Base-by-base conservation (phyloP, 495 filamentous ascomycete species). In the Aspergillus olivimuriae region DNA sequence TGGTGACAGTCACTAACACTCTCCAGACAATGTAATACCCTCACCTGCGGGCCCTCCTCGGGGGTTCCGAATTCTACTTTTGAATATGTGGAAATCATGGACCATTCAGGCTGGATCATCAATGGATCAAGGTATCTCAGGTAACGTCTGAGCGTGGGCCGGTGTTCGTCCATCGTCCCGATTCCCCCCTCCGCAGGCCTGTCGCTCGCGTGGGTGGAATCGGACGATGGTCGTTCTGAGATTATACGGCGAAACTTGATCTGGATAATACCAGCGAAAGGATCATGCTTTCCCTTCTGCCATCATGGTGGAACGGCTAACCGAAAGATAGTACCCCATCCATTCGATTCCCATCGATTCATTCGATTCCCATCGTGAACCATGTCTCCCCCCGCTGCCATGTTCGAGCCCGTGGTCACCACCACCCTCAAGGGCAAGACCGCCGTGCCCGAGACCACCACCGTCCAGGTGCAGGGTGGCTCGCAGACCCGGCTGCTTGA, bases 191-290 rank as follows among this genome's bases (percentile, higher is more conserved):
- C n/a, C n/a, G n/a, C n/a, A n/a, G n/a, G n/a, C n/a, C n/a, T n/a
- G n/a, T n/a, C n/a, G n/a, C n/a, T n/a, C n/a, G n/a, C n/a, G n/a
- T n/a, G n/a, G n/a, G n/a, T n/a, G n/a, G n/a, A n/a, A n/a, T n/a
- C n/a, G n/a, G n/a, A n/a, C n/a, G n/a, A n/a, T n/a, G 63, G 70
- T 77, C 72, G 74, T 76, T 80, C 87, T 92, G 88, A 94, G 84
- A 94, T 83, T 77, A 92, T 83, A 94, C 88, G 87, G 88, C 69
- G 70, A 62, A 90, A 94, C 87, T 91, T 92, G 87, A 94, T 91
- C 87, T 87, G 86, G 87, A 88, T 89, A 94, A 92, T 91, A 84
- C 87, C 86, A 88, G 88, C 88, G 87, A 86, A 89, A 92, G 86
- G 84, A 91, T 87, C 86, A 89, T 89, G 85, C 84, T 78, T 72